Base-by-base conservation (phyloP, 2,329 filamentous ascomycete genomes). In the Xylariaceae sp. region DNA sequence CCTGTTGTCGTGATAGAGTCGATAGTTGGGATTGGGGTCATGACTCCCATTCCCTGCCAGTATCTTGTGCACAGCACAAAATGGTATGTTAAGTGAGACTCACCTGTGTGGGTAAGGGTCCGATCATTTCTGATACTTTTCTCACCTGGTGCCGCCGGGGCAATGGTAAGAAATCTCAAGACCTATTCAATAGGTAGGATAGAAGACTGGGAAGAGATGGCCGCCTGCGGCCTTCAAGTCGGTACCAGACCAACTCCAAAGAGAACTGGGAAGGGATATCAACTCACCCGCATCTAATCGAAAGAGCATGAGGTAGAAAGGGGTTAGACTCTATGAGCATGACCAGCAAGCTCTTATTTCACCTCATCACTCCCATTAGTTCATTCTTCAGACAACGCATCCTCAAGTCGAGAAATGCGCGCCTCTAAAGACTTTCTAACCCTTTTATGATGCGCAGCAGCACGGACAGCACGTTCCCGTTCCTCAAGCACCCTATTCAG, bases 401-500 rank as follows among this genome's bases (percentile, higher is more conserved):
- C 5, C 42, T 63, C 54, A 8, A 60, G 37, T 13, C 9, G 44
- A 3, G 11, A n/a, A 3, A 55, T 4, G 2, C 56, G 57, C 18
- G 23, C 4, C 39, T 59, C 42, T 1, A 57, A 30, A 1, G n/a
- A n/a, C 4, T 59, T 7, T 18, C 13, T 52, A 4, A 10, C 47
- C 4, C 53, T 55, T 11, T 57, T 58, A 4, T 64, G 35, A 6
- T 60, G 45, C 4, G 23, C 15, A 2, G 58, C 60, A 2, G 35
- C 60, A 9, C 7, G 17, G 2, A 23, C 51, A 2, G 60, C 56
- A 48, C 53, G 50, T 6, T 56, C 17, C 9, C 39, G 37, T 10
- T 61, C 60, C 1, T n/a, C 2, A 4, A 64, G 54, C 13, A 60
- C 44, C 30, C 53, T 34, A 4, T 54, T 13, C 2, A 64, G 56